Evolutionary conservation across 1,284 basidiomycete species (phyloP).

Genomic region (Acaromyces ingoldii): DNA sequence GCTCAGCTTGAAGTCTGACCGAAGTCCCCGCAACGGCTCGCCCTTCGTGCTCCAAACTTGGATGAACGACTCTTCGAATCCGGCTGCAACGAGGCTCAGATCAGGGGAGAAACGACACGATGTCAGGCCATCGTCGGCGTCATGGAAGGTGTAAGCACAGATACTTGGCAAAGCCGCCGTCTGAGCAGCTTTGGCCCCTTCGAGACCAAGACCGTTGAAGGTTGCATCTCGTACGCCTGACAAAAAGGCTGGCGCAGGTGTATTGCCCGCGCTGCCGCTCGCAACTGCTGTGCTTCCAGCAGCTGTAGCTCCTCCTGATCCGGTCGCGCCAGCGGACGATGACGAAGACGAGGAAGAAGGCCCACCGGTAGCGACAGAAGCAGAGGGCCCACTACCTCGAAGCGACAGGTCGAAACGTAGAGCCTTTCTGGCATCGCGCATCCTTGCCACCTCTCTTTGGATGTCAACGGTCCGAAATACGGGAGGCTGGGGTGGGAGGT

Average conservation of each 20-base stretch:
- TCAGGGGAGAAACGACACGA: constrained; percentile 86
- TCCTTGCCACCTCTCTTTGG: constrained; percentile 80
- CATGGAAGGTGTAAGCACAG: constrained; percentile 49
- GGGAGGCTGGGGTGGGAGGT: constrained; percentile 69
- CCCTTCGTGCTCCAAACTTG: constrained; percentile 92
- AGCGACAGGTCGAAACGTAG: constrained; percentile 56
- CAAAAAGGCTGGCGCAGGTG: constrained; percentile 15
- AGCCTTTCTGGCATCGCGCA: constrained; percentile 67
- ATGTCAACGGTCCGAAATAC: constrained; percentile 82
- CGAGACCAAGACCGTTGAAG: constrained; percentile 30
- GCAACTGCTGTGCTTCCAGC: neutral
- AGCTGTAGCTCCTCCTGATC: too few relatives aligned
- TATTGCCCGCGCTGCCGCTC: neutral
- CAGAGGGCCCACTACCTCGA: constrained; percentile 54
- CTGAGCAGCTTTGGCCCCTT: constrained; percentile 32
- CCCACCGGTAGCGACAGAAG: neutral
- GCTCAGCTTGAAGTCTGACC: constrained; percentile 68
- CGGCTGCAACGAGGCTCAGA: constrained; percentile 88
- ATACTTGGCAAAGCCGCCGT: constrained; percentile 45
- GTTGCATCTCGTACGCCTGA: constrained; percentile 29
- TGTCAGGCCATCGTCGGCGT: constrained; percentile 58
- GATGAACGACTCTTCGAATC: constrained; percentile 92
- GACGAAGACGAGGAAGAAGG: neutral
- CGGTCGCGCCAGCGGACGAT: too few relatives aligned
- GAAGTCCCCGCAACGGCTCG: constrained; percentile 72